phyloP scores from a whole-genome alignment of 2,329 filamentous ascomycete species.

The Blastomyces percursus region DNA sequence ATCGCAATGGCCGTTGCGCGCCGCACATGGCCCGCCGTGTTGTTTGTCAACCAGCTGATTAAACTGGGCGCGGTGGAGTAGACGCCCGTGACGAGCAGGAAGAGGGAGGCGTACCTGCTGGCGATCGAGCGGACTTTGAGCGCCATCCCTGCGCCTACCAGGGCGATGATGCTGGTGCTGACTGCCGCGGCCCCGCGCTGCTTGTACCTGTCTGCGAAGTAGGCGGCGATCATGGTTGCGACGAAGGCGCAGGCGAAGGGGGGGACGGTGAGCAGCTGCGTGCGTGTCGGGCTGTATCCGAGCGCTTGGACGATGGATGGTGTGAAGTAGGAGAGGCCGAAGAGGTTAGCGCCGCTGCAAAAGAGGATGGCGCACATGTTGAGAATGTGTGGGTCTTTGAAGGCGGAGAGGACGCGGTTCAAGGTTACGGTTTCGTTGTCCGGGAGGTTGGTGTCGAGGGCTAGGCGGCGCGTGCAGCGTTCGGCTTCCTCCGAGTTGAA shows the following conservation, averaged over 20 bases:
- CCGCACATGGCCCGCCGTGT: constrained; percentile 59
- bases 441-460: constrained; percentile 18
- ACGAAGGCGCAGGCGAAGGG: constrained; percentile 17
- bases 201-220: constrained; percentile 2
- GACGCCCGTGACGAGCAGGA: constrained; percentile 55
- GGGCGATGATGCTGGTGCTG: constrained; percentile 48
- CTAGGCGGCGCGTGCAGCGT: constrained; percentile 27
- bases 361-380: constrained; percentile 12
- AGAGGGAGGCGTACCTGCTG: constrained; percentile 53
- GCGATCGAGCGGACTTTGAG: constrained; percentile 43
- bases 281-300: constrained; percentile 28
- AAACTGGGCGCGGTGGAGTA: constrained; percentile 54
- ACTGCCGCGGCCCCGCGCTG: constrained; percentile 51
- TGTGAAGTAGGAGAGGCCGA: constrained; percentile 30
- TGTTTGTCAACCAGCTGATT: constrained; percentile 57
- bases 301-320: constrained; percentile 32
- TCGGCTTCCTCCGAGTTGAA: constrained; percentile 30
- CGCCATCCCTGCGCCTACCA: constrained; percentile 55
- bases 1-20: constrained; percentile 55
- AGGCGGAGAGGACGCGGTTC: constrained; percentile 29
- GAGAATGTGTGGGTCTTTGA: constrained; percentile 24
- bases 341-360: constrained; percentile 20
- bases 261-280: constrained; percentile 31
- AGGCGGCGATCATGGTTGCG: constrained; percentile 33
- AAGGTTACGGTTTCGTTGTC: constrained; percentile 10